Evolutionary conservation across 1,284 basidiomycete species (phyloP), one percentile per base, ranked within the genome.

Genomic region (Athelia sp.): DNA sequence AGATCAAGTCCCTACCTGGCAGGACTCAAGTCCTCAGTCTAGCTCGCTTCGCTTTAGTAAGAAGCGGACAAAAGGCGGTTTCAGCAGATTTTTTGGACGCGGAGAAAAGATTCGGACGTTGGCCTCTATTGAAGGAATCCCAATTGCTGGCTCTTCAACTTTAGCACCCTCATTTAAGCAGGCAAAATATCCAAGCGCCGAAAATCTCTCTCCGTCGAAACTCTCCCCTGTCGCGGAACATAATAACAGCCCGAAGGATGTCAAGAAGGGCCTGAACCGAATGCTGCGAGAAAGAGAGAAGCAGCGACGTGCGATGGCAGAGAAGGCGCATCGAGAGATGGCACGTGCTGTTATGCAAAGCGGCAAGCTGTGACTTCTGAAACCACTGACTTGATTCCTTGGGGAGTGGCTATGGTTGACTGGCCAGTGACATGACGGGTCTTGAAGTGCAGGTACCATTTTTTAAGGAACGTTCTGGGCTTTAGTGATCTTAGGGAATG

Each of bases 331-430:
- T 58, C 79, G 74, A 59, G 95, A 98, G 59, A 87, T 96, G 60
- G 93, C 96, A 4, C 82, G 96, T 47, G 94, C 93, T 32, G 96
- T 98, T 65, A 89, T 98, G 84, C 83, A 87, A 64, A 98, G 98
- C 73, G 89, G 93, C 62, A 84, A 80, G 51, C 81, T 84, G 57
- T 11, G 11, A n/a, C 32, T 34, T 34, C n/a, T n/a, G n/a, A n/a
- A n/a, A n/a, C n/a, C n/a, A n/a, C n/a, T n/a, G n/a, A n/a, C n/a
- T n/a, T n/a, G n/a, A n/a, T n/a, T n/a, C n/a, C n/a, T n/a, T n/a
- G n/a, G n/a, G n/a, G n/a, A n/a, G n/a, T n/a, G n/a, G n/a, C n/a
- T n/a, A n/a, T n/a, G n/a, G n/a, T n/a, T n/a, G n/a, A n/a, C n/a
- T n/a, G n/a, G n/a, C n/a, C n/a, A n/a, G n/a, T n/a, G n/a, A n/a